Evolutionary conservation across 1,284 basidiomycete species (phyloP).

Genomic region (Sanguinoderma infundibulare): DNA sequence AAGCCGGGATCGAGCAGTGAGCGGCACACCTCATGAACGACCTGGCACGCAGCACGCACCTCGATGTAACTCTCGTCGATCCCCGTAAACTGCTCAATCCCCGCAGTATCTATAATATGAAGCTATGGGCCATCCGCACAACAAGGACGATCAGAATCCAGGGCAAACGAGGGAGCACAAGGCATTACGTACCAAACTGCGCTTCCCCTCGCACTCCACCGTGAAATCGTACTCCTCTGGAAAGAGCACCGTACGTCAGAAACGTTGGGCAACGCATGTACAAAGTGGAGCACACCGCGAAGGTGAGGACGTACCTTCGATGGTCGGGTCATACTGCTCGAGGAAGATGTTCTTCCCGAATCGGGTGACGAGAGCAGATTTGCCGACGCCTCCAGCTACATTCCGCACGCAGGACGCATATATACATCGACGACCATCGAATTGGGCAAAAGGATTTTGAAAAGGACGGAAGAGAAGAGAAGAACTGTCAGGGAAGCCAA

Average conservation of each 20-base stretch:
- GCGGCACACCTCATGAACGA: background rate
- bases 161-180: background rate
- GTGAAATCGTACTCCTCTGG: conserved; percentile 70
- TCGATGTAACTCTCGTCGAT: conserved; percentile 82
- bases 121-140: conserved; percentile 48
- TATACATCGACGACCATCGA: no score
- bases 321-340: conserved; percentile 82
- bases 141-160: background rate
- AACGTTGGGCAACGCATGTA: background rate
- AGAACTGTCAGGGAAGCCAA: conserved; percentile 5
- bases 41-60: conserved; percentile 40
- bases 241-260: conserved; percentile 19
- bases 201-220: conserved; percentile 57
- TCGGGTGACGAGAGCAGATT: conserved; percentile 75
- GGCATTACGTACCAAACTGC: conserved; percentile 34
- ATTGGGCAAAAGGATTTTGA: no score
- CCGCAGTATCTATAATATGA: conserved; percentile 89
- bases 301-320: conserved; percentile 60
- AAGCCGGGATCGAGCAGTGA: background rate
- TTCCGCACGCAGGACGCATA: background rate
- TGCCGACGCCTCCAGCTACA: conserved; percentile 82
- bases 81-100: conserved; percentile 85
- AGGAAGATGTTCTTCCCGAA: conserved; percentile 78
- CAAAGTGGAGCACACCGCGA: background rate
- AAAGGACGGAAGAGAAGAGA: no score